Evolutionary conservation across 192 early-diverging fungal species (phyloP), one percentile per base, ranked within the genome.

Genomic region (Spinellus fusiger): DNA sequence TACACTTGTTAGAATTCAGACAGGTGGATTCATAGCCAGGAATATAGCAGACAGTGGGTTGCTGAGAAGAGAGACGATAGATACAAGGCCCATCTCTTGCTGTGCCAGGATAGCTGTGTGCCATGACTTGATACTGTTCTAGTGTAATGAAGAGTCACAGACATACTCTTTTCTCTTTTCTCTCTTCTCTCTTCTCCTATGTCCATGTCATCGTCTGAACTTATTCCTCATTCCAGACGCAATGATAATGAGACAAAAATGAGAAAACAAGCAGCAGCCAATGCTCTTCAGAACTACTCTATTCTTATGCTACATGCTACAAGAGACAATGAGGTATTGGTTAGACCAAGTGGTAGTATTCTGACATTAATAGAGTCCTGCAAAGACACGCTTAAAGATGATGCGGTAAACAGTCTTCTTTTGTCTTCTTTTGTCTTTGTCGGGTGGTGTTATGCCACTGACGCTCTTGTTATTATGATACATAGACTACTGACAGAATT

Each of bases 31-130:
- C 49, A 31, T 68, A 73, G 2, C 71, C 73, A 18, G 73, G 73
- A 49, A 74, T 71, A 48, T 66, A 74, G 26, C 69, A 71, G 10
- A 71, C 15, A 5, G 69, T 71, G 7, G 59, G 57, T 22, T 53
- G 10, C 3, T 53, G 25, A 13, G 51, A 1, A 44, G 40, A 18
- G 3, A 10, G 18, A n/a, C 40, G 2, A 44, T 44, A 12, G 40
- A 44, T 44, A 12, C 18, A n/a, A n/a, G n/a, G n/a, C n/a, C n/a
- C n/a, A n/a, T n/a, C n/a, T n/a, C n/a, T n/a, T n/a, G n/a, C n/a
- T n/a, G n/a, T n/a, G n/a, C n/a, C n/a, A n/a, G n/a, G n/a, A n/a
- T n/a, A n/a, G n/a, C n/a, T n/a, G n/a, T n/a, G n/a, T n/a, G n/a
- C n/a, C n/a, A n/a, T n/a, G n/a, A n/a, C n/a, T n/a, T n/a, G n/a